A percentile compares a stretch with the other conserved stretches of the same genome.
These are phyloP conservation scores for Aspergillus tamarii DNA, from an alignment of 2,329 filamentous ascomycete species.

Conservation along the genomic window DNA sequence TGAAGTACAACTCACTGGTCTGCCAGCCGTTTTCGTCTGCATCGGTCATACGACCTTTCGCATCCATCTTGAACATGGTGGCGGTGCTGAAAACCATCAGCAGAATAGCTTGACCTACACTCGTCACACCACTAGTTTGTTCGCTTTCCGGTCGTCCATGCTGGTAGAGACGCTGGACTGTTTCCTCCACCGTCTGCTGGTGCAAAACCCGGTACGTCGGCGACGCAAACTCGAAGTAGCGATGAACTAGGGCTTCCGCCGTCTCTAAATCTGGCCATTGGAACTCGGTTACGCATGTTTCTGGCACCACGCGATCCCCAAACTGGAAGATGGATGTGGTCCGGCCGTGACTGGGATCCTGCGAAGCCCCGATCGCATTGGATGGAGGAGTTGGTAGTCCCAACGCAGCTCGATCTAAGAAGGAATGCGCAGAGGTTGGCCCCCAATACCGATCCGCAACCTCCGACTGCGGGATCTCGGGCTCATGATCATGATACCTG, in stretches of 20 bases:
- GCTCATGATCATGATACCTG: background rate
- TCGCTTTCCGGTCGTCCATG: background rate
- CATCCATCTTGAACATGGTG: slow-evolving; percentile 20
- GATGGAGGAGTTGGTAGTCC: slow-evolving; percentile 19
- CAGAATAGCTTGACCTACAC: slow-evolving; percentile 17
- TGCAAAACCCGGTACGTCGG: slow-evolving; percentile 29
- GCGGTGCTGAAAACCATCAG: slow-evolving; percentile 26
- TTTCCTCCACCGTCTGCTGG: slow-evolving; percentile 24
- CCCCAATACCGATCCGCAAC: slow-evolving; percentile 27
- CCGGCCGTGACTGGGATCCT: background rate
- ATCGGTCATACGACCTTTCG: slow-evolving; percentile 19
- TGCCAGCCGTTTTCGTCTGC: slow-evolving; percentile 18
- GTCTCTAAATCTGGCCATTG: slow-evolving; percentile 21
- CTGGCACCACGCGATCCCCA: slow-evolving; percentile 23
- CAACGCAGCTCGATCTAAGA: slow-evolving; percentile 24
- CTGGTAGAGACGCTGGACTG: slow-evolving; percentile 19
- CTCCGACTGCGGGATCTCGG: slow-evolving; percentile 4
- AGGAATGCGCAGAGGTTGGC: slow-evolving; percentile 29
- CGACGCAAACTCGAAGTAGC: slow-evolving; percentile 31
- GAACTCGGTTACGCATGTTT: slow-evolving; percentile 16
- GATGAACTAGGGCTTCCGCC: slow-evolving; percentile 19
- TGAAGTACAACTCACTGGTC: slow-evolving; percentile 26
- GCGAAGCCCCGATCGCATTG: slow-evolving; percentile 9
- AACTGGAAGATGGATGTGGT: slow-evolving; percentile 25
- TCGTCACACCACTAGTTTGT: background rate